These are phyloP conservation scores for Apophysomyces variabilis DNA, from an alignment of 371 early-diverging fungal species.

Conservation along the genomic window DNA sequence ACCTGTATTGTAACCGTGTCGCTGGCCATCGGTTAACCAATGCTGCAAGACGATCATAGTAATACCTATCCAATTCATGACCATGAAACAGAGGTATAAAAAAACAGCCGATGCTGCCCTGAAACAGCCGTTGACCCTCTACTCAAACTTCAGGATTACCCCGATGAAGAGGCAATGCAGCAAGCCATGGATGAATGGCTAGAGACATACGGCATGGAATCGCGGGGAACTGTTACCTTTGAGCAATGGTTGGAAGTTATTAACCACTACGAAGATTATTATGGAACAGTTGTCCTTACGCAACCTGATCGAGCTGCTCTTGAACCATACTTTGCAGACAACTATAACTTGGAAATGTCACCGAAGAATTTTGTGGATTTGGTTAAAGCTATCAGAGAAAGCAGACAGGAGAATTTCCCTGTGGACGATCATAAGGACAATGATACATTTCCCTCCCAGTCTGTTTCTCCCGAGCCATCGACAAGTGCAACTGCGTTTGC, in stretches of 20 bases:
- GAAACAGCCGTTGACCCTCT: neutral
- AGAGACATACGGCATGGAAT: neutral
- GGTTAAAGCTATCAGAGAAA: neutral
- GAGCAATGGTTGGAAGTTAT: slow-evolving; percentile 27
- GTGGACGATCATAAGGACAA: neutral
- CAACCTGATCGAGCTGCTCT: slow-evolving; percentile 19
- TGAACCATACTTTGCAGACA: slow-evolving; percentile 19
- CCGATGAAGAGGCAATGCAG: slow-evolving; percentile 14
- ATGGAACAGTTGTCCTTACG: slow-evolving; percentile 20
- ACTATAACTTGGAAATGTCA: slow-evolving; percentile 27
- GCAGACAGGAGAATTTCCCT: slow-evolving; percentile 1
- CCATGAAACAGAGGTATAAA: neutral
- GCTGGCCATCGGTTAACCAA: neutral
- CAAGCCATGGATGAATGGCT: slow-evolving; percentile 16
- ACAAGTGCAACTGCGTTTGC: slow-evolving; percentile 12
- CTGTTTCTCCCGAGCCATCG: slow-evolving; percentile 6
- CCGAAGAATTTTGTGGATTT: slow-evolving; percentile 26
- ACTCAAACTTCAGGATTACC: neutral
- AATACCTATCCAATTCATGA: neutral
- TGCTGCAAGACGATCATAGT: neutral
- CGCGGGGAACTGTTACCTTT: slow-evolving; percentile 20
- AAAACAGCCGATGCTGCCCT: neutral
- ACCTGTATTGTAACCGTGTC: neutral
- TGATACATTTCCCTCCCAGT: neutral
- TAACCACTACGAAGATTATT: slow-evolving; percentile 13